Base-by-base conservation (phyloP, 768 basidiomycete genomes). In the Imleria badia region DNA sequence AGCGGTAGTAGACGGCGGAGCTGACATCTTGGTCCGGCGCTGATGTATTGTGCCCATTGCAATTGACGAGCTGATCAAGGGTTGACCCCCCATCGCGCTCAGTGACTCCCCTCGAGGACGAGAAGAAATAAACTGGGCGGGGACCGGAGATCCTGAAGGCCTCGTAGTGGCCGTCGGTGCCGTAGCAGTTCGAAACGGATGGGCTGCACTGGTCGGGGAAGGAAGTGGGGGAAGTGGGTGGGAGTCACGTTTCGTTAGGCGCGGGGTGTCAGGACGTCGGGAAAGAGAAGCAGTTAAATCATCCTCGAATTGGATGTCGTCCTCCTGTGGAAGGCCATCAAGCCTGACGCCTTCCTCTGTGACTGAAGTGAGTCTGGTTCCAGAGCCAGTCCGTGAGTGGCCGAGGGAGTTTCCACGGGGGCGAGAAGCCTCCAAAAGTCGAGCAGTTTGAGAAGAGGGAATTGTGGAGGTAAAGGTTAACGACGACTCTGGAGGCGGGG, bases 211-310 rank as follows among this genome's bases (percentile, higher is more conserved):
- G 13, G 74, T 68, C 45, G 78, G 80, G 6, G 81, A 77, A 38
- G 85, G 87, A 45, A 87, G 67, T 41, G 86, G 86, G 17, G 87
- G 88, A 13, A 89, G 73, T 19, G 85, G 89, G 52, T 81, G 87
- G 10, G 82, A 82, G 39, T 84, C 83, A 60, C 73, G 74, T 59
- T 75, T 79, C 31, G 64, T 51, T 34, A 70, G 72, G 34, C 74
- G 79, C 30, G 76, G 74, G 9, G 76, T 76, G 42, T 80, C 78
- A 36, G 76, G 67, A 49, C 70, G 67, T 51, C 66, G 62, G 26
- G 69, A 66, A 38, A 68, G 65, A 42, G 72, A 64, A 20, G 56
- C 42, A 40, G 60, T 67, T 26, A 72, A 60, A 35, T 74, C 74
- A 5, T 66, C 61, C n/a, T 69, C 72, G 33, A 66, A 54, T 22